Evolutionary conservation across 2,329 filamentous ascomycete genomes (phyloP).

Genomic region (Anisogramma anomala): DNA sequence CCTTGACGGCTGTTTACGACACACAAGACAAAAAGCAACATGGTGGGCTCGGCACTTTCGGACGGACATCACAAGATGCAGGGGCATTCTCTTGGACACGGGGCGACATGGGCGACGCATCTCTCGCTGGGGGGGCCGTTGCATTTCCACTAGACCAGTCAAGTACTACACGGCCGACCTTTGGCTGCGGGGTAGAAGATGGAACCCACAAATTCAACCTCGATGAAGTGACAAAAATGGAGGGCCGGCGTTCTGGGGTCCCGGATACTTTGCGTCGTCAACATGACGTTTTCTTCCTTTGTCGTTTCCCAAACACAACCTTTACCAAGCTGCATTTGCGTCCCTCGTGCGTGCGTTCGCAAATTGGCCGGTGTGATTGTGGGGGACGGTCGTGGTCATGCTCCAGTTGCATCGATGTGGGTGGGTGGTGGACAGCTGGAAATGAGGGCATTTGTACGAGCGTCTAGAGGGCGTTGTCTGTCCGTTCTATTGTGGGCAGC

Average conservation of each 20-base stretch:
- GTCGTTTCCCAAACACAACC: neutral
- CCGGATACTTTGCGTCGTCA: conserved; percentile 68
- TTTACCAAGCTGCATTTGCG: neutral
- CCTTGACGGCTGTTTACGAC: conserved; percentile 35
- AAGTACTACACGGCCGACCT: conserved; percentile 20
- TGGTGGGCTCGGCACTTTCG: conserved; percentile 32
- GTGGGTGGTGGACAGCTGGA: conserved; percentile 42
- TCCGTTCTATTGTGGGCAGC: conserved; percentile 7
- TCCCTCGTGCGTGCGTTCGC: conserved; percentile 26
- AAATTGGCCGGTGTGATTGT: conserved; percentile 26
- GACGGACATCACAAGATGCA: conserved; percentile 44
- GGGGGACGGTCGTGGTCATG: neutral
- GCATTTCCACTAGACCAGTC: conserved; percentile 24
- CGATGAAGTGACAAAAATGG: conserved; percentile 34
- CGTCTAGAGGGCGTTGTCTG: conserved; percentile 26
- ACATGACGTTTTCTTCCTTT: conserved; percentile 25
- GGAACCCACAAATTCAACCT: conserved; percentile 47
- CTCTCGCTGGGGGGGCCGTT: too few relatives aligned
- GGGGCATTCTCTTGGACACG: conserved; percentile 32
- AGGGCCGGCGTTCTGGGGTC: conserved; percentile 58
- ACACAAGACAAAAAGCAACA: conserved; percentile 31
- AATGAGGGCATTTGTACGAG: conserved; percentile 45
- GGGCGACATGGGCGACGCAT: conserved; percentile 25
- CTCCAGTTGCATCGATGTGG: conserved; percentile 15
- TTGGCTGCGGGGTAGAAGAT: conserved; percentile 61